Percentiles rank a stretch among this genome's conserved stretches.
These are phyloP conservation scores for Phytophthora sp. DNA, from an alignment of 352 stramenopile species.

Conservation along the genomic window DNA sequence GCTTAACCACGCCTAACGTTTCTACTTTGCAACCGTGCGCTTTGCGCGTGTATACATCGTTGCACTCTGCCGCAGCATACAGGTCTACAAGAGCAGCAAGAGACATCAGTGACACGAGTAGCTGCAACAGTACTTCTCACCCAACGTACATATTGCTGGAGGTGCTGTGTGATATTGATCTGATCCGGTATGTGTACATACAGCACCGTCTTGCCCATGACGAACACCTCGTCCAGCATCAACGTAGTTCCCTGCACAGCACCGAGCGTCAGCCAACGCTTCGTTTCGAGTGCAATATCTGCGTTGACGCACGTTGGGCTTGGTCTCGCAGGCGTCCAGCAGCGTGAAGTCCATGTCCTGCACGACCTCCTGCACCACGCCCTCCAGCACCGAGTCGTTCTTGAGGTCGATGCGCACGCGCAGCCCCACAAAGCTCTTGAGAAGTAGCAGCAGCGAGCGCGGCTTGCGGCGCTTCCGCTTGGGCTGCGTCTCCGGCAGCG, in stretches of 20 bases:
- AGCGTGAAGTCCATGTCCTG: slow-evolving; percentile 89
- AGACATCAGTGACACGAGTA: not conserved
- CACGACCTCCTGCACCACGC: slow-evolving; percentile 83
- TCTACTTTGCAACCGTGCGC: slow-evolving; percentile 39
- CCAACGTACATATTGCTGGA: slow-evolving; percentile 75
- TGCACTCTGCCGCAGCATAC: slow-evolving; percentile 78
- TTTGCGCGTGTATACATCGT: slow-evolving; percentile 86
- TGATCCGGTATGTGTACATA: slow-evolving; percentile 89
- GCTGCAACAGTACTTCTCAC: not conserved
- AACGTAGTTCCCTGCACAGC: slow-evolving; percentile 51
- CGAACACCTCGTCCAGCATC: slow-evolving; percentile 84
- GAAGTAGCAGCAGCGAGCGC: slow-evolving; percentile 73
- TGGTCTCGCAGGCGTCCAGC: slow-evolving; percentile 76
- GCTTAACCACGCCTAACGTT: not conserved
- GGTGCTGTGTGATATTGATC: slow-evolving; percentile 82
- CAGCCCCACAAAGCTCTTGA: slow-evolving; percentile 86
- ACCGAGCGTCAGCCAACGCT: too few species aligned
- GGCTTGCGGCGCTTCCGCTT: slow-evolving; percentile 41
- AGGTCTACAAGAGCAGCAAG: slow-evolving; percentile 45
- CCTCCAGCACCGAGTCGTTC: slow-evolving; percentile 81
- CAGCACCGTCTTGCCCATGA: slow-evolving; percentile 87
- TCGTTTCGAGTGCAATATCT: too few species aligned
- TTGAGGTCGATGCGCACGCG: slow-evolving; percentile 86
- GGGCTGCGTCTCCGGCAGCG: not conserved
- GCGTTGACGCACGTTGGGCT: slow-evolving; percentile 57